Conservation (phyloP, 116 monocot species). For the Iris pallida region DNA sequence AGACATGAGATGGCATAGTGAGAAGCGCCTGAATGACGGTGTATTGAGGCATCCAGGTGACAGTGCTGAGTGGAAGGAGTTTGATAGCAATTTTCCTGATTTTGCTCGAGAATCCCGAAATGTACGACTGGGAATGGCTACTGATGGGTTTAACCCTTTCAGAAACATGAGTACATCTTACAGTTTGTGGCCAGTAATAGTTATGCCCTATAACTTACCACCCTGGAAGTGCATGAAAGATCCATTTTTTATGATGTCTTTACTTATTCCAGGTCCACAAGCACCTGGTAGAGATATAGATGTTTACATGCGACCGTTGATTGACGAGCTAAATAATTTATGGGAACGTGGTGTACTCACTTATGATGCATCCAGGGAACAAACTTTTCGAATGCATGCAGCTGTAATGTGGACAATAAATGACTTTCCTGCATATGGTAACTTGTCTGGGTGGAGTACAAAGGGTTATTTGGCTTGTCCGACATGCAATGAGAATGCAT, state of each 20-base stretch:
- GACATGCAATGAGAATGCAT: neutral
- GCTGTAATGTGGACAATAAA: constrained; percentile 3
- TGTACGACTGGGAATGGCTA: constrained; percentile 3
- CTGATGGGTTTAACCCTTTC: constrained; percentile 11
- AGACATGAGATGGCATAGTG: neutral
- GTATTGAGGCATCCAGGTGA: neutral
- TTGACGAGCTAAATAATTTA: constrained; percentile 3
- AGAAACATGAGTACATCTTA: neutral
- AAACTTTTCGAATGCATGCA: neutral
- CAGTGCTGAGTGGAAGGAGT: neutral
- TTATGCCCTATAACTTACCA: constrained; percentile 12
- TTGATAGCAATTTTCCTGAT: neutral
- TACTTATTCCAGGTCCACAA: constrained; percentile 12
- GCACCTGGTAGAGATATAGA: constrained; percentile 13
- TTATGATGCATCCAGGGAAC: constrained; percentile 4
- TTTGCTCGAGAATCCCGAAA: constrained; percentile 5
- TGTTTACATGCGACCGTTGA: constrained; percentile 9
- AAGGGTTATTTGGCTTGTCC: constrained; percentile 6
- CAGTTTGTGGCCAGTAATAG: neutral
- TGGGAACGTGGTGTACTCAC: constrained; percentile 2
- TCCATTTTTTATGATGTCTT: constrained; percentile 5
- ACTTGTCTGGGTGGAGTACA: no score
- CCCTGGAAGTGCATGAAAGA: constrained; percentile 16
- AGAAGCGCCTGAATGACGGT: neutral
- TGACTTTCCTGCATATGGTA: constrained; percentile 7